Base-by-base conservation (phyloP, 345 rosid genomes). In the Psidium guajava region DNA sequence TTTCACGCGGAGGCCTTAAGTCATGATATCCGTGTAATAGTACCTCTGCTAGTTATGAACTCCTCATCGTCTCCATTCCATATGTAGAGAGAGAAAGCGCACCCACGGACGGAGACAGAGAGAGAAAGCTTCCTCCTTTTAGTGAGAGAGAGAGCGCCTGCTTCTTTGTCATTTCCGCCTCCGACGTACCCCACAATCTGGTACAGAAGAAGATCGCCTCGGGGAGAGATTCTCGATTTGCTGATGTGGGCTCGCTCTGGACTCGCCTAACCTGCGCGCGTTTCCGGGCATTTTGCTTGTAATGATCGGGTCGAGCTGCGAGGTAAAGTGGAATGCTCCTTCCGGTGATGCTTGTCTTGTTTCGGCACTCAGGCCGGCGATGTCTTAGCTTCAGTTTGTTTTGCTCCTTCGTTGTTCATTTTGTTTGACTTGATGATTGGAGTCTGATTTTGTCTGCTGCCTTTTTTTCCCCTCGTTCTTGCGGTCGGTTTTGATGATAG, bases 1-100 rank as follows among this genome's bases (percentile, higher is more conserved):
- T 90, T 88, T 92, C 92, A 90, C 90, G 91, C 93, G 90, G 88
- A 85, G 69, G 74, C 59, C 83, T 83, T 83, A 85, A 86, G 91
- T 87, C 93, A 89, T 88, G 88, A 91, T 89, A 88, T 90, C 91
- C 92, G 92, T 90, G 94, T 89, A 88, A 86, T 85, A 81, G 90
- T 87, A 44, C 83, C 44, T 27, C 83, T 82, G 16, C 83, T 27
- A 53, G 83, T 36, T 16, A 52, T 51, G 57, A 28, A 27, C 36
- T 36, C 44, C 15, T n/a, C 42, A n/a, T 24, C 54, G 82, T 83
- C 57, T 21, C 81, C 84, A 61, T 56, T 32, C 24, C 77, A 69
- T 69, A 84, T 86, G 49, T 53, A 89, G 87, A 86, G 88, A 81
- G 90, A 87, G 82, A 91, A 84, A 86, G 52, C 44, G 54, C 50